phyloP scores from a whole-genome alignment of 768 basidiomycete species.

The Xerocomellus dryophilus region DNA sequence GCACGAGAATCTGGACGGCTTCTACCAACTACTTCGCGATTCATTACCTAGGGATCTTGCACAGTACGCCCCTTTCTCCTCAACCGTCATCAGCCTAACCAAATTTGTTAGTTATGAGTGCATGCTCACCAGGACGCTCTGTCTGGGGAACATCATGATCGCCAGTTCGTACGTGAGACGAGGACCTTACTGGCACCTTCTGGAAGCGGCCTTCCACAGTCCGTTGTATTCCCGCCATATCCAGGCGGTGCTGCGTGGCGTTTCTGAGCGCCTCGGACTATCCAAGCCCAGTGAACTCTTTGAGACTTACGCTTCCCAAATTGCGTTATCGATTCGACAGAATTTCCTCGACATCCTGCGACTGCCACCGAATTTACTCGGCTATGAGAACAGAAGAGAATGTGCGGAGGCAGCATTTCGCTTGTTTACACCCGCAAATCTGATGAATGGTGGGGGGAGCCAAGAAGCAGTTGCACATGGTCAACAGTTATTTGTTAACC shows the following conservation, averaged over 20 bases:
- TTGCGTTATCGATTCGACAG: constrained; percentile 63
- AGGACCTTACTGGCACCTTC: constrained; percentile 83
- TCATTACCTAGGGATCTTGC: constrained; percentile 44
- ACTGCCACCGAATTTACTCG: constrained; percentile 71
- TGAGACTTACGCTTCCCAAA: constrained; percentile 71
- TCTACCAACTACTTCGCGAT: constrained; percentile 48
- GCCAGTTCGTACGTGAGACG: constrained; percentile 73
- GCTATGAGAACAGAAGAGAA: constrained; percentile 64
- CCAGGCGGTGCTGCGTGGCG: constrained; percentile 54
- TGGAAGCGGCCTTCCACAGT: constrained; percentile 57
- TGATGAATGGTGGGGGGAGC: constrained; percentile 43
- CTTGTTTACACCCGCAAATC: constrained; percentile 63
- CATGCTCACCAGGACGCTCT: constrained; percentile 70
- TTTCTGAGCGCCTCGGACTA: constrained; percentile 68
- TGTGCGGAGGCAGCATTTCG: constrained; percentile 67
- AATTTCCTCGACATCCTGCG: constrained; percentile 49
- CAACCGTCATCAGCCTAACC: constrained; percentile 9
- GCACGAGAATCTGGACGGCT: constrained; percentile 23
- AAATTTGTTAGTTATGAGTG: constrained; percentile 56
- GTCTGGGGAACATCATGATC: constrained; percentile 75
- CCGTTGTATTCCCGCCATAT: constrained; percentile 32
- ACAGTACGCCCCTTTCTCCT: constrained; percentile 40
- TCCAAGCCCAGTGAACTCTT: constrained; percentile 60
- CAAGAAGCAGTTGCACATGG: constrained; percentile 36
- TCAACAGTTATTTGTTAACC: constrained; percentile 48